A percentile compares a stretch with the other conserved stretches of the same genome.
Evolutionary conservation across 257 asterid species (phyloP).

Genomic region (Cynanchum wilfordii): DNA sequence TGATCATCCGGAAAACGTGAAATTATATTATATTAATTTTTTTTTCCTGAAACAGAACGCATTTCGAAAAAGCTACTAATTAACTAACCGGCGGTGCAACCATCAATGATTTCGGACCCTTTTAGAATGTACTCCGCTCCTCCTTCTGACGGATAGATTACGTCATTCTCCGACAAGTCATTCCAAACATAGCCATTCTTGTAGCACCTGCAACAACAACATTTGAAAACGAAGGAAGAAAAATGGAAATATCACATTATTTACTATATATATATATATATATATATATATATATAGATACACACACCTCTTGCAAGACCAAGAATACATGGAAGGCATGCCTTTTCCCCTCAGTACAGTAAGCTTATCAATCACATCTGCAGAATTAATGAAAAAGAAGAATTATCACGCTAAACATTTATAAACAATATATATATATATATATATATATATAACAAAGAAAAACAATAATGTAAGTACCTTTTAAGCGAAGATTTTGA

Average conservation of each 20-base stretch:
- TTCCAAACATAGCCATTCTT: slow-evolving; percentile 93
- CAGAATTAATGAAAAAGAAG: background rate
- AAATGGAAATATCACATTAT: background rate
- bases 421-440: too few species aligned
- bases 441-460: too few species aligned
- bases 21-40: background rate
- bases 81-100: slow-evolving; percentile 28
- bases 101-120: slow-evolving; percentile 61
- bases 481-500: slow-evolving; percentile 74
- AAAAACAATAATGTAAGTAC: slow-evolving; percentile 19
- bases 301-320: slow-evolving; percentile 87
- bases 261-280: too few species aligned
- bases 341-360: slow-evolving; percentile 69
- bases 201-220: slow-evolving; percentile 50
- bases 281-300: too few species aligned
- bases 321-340: slow-evolving; percentile 84
- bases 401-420: too few species aligned
- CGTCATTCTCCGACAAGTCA: slow-evolving; percentile 68
- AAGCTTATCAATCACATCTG: slow-evolving; percentile 73
- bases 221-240: background rate
- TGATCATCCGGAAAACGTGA: slow-evolving; percentile 8
- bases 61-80: slow-evolving; percentile 16
- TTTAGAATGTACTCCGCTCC: slow-evolving; percentile 84
- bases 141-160: slow-evolving; percentile 69
- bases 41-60: background rate